Percentiles rank a stretch among this genome's conserved stretches.
Conservation (phyloP, 1,284 basidiomycete genomes). For the Marasmius fiardii region DNA sequence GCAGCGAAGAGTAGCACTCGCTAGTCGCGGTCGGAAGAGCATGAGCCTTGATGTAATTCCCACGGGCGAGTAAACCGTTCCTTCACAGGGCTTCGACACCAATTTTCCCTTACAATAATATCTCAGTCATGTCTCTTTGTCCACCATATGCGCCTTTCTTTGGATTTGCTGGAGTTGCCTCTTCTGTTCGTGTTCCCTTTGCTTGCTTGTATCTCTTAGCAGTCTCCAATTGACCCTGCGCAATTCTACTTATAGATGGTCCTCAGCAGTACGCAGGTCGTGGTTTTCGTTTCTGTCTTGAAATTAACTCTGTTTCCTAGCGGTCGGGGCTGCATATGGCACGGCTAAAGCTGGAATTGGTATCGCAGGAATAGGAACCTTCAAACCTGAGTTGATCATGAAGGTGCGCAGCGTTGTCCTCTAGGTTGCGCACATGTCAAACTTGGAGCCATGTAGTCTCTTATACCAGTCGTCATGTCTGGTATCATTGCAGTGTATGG, state of each 20-base stretch:
- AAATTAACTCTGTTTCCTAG: slow-evolving; percentile 31
- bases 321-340: slow-evolving; percentile 94
- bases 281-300: slow-evolving; percentile 5
- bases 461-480: slow-evolving; percentile 91
- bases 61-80: neutral
- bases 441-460: slow-evolving; percentile 49
- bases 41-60: neutral
- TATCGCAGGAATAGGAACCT: slow-evolving; percentile 92
- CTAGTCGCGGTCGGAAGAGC: slow-evolving; percentile 11
- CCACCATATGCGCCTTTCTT: slow-evolving; percentile 86
- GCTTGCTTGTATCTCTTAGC: neutral
- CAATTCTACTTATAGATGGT: slow-evolving; percentile 59
- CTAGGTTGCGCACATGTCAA: neutral
- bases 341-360: slow-evolving; percentile 98
- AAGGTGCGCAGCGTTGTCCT: slow-evolving; percentile 56
- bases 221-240: slow-evolving; percentile 4
- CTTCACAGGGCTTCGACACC: neutral
- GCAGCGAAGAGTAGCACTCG: slow-evolving; percentile 4
- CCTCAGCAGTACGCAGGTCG: slow-evolving; percentile 65
- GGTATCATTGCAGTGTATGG: slow-evolving; percentile 82
- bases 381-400: slow-evolving; percentile 97
- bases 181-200: slow-evolving; percentile 55
- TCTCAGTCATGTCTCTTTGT: slow-evolving; percentile 56
- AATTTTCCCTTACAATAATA: neutral
- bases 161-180: slow-evolving; percentile 79